Percentiles rank a stretch among this genome's conserved stretches.
Conservation (phyloP, 2,329 filamentous ascomycete genomes). For the Cytospora chrysosperma region DNA sequence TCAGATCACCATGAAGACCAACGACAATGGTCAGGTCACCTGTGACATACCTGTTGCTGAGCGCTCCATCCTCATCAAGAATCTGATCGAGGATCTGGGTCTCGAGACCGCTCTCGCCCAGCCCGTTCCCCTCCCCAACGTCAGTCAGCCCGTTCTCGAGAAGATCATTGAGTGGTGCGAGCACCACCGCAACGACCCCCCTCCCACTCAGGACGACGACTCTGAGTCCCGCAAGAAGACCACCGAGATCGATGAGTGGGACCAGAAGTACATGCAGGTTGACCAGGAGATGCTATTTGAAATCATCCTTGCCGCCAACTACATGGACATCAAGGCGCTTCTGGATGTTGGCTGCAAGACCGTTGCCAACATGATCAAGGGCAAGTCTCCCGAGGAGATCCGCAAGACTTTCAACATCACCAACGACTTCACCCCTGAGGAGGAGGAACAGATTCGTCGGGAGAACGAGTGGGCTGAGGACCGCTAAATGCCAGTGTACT, state of each 20-base stretch:
- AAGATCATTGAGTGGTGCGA: conserved; percentile 99
- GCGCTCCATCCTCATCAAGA: conserved; percentile 94
- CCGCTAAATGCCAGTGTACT: conserved; percentile 48
- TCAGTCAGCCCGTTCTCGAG: conserved; percentile 86
- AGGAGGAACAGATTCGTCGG: conserved; percentile 94
- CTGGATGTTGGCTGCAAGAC: conserved; percentile 99
- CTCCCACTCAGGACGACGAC: conserved; percentile 81
- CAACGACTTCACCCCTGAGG: conserved; percentile 98
- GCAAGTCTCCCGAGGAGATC: conserved; percentile 98
- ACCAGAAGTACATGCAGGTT: conserved; percentile 99
- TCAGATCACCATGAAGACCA: conserved; percentile 50
- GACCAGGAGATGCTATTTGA: conserved; percentile 99
- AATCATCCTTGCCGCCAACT: conserved; percentile 97
- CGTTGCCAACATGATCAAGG: conserved; percentile 99
- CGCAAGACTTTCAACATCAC: conserved; percentile 99
- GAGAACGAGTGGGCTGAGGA: conserved; percentile 94
- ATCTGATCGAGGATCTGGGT: conserved; percentile 93
- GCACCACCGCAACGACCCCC: conserved; percentile 87
- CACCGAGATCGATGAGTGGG: conserved; percentile 99
- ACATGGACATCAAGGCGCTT: conserved; percentile 97
- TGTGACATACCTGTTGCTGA: conserved; percentile 80
- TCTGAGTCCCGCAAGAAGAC: conserved; percentile 96
- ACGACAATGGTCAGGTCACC: conserved; percentile 47
- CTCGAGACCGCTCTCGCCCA: conserved; percentile 57
- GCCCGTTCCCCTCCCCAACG: conserved; percentile 85